phyloP scores from a whole-genome alignment of 2,329 filamentous ascomycete genomes.

The Verticillium tricorpus region DNA sequence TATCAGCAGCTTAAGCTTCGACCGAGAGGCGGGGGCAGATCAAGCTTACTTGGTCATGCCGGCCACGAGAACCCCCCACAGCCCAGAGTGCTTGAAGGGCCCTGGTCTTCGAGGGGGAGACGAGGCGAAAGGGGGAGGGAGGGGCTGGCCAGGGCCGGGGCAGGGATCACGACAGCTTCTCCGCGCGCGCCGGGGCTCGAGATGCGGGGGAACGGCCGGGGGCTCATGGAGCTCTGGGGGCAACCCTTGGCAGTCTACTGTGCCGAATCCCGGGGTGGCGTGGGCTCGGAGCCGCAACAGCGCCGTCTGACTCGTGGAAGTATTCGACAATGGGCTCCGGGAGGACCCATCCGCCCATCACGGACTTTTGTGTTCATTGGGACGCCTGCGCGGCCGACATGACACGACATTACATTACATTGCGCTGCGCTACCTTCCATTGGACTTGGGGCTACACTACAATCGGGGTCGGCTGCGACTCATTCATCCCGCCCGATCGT shows the following conservation, averaged over 20 bases:
- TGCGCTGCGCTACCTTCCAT: too few species aligned
- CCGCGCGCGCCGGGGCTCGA: too few species aligned
- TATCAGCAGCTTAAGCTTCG: neutral
- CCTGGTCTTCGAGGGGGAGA: too few species aligned
- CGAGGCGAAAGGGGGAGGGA: too few species aligned
- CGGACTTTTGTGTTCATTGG: neutral
- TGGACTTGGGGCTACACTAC: too few species aligned
- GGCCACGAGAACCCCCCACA: neutral
- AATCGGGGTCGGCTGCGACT: too few species aligned
- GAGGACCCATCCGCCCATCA: neutral
- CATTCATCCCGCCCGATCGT: neutral
- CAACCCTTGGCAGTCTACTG: neutral
- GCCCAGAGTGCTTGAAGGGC: too few species aligned
- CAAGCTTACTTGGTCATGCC: neutral
- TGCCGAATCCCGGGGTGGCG: neutral
- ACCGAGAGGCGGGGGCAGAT: neutral
- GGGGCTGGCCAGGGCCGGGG: too few species aligned
- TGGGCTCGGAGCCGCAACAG: neutral
- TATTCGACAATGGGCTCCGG: neutral
- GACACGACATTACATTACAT: neutral
- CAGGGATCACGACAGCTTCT: too few species aligned
- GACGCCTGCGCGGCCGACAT: neutral
- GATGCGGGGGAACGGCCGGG: too few species aligned
- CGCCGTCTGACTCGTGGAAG: neutral
- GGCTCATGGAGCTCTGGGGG: too few species aligned